A percentile compares a stretch with the other conserved stretches of the same genome.
Conservation (phyloP, 2,329 filamentous ascomycete species). For the Bertia moriformis region DNA sequence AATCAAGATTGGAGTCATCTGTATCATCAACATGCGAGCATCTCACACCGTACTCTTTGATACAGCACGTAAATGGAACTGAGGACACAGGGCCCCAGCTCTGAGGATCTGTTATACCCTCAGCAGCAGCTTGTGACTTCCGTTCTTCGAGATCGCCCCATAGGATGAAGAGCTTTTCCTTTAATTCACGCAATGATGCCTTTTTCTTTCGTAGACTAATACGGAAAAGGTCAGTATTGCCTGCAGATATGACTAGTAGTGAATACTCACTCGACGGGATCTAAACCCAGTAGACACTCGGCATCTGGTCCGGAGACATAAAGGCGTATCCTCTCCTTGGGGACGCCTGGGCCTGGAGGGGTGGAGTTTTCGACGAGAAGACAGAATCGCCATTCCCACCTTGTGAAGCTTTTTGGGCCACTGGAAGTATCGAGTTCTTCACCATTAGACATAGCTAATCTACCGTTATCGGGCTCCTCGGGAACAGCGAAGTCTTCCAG, state of each 20-base stretch:
- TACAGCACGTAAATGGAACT: neutral
- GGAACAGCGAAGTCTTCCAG: slow-evolving; percentile 7
- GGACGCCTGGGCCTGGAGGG: neutral
- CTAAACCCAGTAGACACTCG: slow-evolving; percentile 5
- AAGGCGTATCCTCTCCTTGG: slow-evolving; percentile 3
- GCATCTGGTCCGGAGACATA: slow-evolving; percentile 7
- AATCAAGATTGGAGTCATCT: neutral
- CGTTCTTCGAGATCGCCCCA: slow-evolving; percentile 8
- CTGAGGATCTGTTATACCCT: neutral
- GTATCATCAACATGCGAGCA: neutral
- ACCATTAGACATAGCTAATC: neutral
- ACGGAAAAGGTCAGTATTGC: neutral
- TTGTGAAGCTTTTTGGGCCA: neutral
- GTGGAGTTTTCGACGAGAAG: slow-evolving; percentile 6
- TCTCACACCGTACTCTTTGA: neutral
- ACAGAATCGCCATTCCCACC: slow-evolving; percentile 8
- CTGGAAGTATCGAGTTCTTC: neutral
- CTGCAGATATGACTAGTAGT: slow-evolving; percentile 1
- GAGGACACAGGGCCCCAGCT: neutral
- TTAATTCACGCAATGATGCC: slow-evolving; percentile 3
- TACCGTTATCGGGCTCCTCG: slow-evolving; percentile 1
- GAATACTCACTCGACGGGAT: slow-evolving; percentile 7
- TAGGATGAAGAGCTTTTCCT: slow-evolving; percentile 6
- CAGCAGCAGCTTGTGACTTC: slow-evolving; percentile 1
- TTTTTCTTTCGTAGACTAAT: slow-evolving; percentile 3